Percentiles rank a stretch among this genome's conserved stretches.
Evolutionary conservation across 352 stramenopile species (phyloP).

Genomic region (Phytophthora quininea): DNA sequence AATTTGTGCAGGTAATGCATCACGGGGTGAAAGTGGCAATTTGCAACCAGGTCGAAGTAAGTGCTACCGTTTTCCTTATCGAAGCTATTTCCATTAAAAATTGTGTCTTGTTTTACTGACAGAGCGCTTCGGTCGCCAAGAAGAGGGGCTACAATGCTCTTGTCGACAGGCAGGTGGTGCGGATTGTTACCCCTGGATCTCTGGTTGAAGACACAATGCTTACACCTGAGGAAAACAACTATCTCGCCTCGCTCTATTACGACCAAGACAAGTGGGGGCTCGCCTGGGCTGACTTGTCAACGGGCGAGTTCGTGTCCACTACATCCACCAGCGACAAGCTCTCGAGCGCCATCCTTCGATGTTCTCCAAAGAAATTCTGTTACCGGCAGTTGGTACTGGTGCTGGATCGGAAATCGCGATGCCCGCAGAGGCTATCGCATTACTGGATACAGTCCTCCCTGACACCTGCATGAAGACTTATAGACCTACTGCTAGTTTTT

Average conservation of each 20-base stretch:
- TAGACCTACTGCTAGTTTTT: slow-evolving; percentile 40
- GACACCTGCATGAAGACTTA: slow-evolving; percentile 69
- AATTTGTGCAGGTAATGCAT: slow-evolving; percentile 64
- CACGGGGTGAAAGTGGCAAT: slow-evolving; percentile 86
- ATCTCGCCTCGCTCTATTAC: slow-evolving; percentile 63
- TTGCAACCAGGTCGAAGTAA: slow-evolving; percentile 82
- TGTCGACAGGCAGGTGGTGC: slow-evolving; percentile 79
- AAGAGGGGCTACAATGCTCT: slow-evolving; percentile 64
- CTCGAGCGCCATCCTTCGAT: slow-evolving; percentile 60
- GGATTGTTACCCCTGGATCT: slow-evolving; percentile 77
- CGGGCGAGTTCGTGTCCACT: slow-evolving; percentile 77
- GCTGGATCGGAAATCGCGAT: not conserved
- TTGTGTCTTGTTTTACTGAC: not conserved
- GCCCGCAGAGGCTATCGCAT: slow-evolving; percentile 20
- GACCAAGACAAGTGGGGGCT: slow-evolving; percentile 48
- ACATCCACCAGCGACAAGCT: slow-evolving; percentile 64
- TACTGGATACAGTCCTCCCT: slow-evolving; percentile 52
- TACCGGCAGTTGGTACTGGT: slow-evolving; percentile 37
- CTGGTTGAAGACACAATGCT: slow-evolving; percentile 83
- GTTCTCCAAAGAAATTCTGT: slow-evolving; percentile 72
- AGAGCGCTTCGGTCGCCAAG: slow-evolving; percentile 58
- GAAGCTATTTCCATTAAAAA: not conserved
- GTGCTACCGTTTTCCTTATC: no score
- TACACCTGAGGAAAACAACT: slow-evolving; percentile 79
- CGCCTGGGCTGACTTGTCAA: slow-evolving; percentile 80